A percentile compares a stretch with the other conserved stretches of the same genome.
Evolutionary conservation across 139 green algal species (phyloP).

Genomic region (Zygnema circumcarinatum): DNA sequence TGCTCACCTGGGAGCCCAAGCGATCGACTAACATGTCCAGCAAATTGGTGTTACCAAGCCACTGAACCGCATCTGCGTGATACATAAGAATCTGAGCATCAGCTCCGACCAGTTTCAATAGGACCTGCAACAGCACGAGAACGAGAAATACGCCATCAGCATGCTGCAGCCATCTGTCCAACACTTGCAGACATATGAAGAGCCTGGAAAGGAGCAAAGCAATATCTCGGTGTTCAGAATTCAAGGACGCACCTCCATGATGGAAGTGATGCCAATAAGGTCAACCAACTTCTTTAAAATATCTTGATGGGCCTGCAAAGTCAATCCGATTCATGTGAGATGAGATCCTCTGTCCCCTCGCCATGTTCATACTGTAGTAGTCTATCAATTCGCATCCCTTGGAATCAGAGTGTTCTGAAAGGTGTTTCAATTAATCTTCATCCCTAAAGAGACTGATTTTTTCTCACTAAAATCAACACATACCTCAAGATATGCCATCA

Average conservation of each 20-base stretch:
- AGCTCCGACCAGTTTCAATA: conserved; percentile 65
- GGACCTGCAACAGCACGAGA: conserved; percentile 58
- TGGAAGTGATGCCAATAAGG: conserved; percentile 59
- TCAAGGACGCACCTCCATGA: conserved; percentile 56
- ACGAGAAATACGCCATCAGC: background rate
- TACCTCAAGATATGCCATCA: conserved; percentile 61
- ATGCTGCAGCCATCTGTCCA: background rate
- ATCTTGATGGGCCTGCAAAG: conserved; percentile 41
- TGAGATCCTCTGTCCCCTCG: no score
- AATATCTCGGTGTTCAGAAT: background rate
- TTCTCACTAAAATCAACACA: conserved; percentile 22
- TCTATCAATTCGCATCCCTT: no score
- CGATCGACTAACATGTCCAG: conserved; percentile 60
- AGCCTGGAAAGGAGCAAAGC: background rate
- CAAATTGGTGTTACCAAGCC: conserved; percentile 65
- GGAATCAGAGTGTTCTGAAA: no score
- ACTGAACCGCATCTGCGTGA: conserved; percentile 63
- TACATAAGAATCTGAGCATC: conserved; percentile 68
- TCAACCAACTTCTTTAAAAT: conserved; percentile 53
- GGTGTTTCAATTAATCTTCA: no score
- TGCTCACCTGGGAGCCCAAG: conserved; percentile 35
- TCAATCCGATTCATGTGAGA: no score
- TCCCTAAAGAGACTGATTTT: no score
- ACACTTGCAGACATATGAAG: background rate
- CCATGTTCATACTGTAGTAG: no score